Base-by-base conservation (phyloP, 2,329 filamentous ascomycete genomes). In the Fusarium pseudonygamai region DNA sequence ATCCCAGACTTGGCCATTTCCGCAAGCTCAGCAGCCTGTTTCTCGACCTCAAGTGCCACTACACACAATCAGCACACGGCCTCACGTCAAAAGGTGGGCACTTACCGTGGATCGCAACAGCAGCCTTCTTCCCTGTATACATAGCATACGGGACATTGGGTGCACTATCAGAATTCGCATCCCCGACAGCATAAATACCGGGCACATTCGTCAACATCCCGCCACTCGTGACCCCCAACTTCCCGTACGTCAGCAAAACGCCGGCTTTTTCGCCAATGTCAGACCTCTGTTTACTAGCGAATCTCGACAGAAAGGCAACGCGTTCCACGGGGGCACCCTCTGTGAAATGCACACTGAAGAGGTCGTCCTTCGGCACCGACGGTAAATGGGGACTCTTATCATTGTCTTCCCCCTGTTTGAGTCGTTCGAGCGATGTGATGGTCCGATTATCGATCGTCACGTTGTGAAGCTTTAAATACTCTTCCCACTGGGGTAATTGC, bases 131-230 rank as follows among this genome's bases (percentile, higher is more conserved):
- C 6, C 89, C 89, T 18, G 82, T 87, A 75, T 83, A 91, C 75
- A 91, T 84, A 0, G 90, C 89, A 69, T 91, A 89, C 0, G 88
- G 88, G 2, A 91, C 85, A 70, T 91, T 91, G 7, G 88, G 90
- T 14, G 83, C 82, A n/a, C 86, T 86, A 60, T 91, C 89, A 37
- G 85, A 85, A 79, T 91, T 91, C 18, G 86, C 86, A 70, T 91
- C 89, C 0, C 90, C 89, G 26, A 91, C 79, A 10, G 87, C 89
- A 73, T 87, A 91, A 1, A 91, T 85, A 3, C 88, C 88, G 0
- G 80, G 76, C 8, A 89, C 75, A 59, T 85, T 91, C 2, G 89
- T 90, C 20, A 81, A 74, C 66, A 88, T 82, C 0, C 85, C 86
- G n/a, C 80, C 81, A 1, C 45, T 40, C 43, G 87, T 82, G 0